These are phyloP conservation scores for Penicillium palitans DNA, from an alignment of 2,329 filamentous ascomycete genomes.

Conservation along the genomic window DNA sequence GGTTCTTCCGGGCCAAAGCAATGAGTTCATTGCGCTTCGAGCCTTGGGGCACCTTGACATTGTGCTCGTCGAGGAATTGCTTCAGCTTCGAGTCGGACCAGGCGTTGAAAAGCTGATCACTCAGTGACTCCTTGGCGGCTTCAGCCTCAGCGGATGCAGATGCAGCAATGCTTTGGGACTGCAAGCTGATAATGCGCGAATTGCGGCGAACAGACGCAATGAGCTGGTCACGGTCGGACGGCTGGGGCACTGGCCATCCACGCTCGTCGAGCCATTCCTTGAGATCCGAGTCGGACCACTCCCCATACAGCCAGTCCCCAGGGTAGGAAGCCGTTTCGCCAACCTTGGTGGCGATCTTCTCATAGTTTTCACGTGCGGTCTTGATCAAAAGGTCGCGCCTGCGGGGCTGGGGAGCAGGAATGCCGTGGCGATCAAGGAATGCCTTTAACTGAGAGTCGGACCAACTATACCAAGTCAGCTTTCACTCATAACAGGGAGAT, in stretches of 20 bases:
- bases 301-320: constrained; percentile 88
- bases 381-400: constrained; percentile 79
- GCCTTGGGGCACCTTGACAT: constrained; percentile 85
- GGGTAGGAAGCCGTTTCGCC: constrained; percentile 84
- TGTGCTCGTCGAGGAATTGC: constrained; percentile 88
- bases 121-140: constrained; percentile 70
- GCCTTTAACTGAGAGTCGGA: constrained; percentile 89
- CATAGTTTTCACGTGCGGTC: constrained; percentile 77
- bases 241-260: constrained; percentile 83
- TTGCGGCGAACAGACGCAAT: constrained; percentile 89
- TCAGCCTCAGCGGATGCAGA: constrained; percentile 66
- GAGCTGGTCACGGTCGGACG: constrained; percentile 78
- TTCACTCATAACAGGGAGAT: neutral
- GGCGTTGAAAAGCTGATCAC: constrained; percentile 79
- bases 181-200: constrained; percentile 74
- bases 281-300: constrained; percentile 89
- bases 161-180: constrained; percentile 61
- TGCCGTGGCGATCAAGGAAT: constrained; percentile 84
- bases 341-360: constrained; percentile 69
- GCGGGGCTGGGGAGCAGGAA: constrained; percentile 84
- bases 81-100: constrained; percentile 92
- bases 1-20: constrained; percentile 85
- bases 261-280: constrained; percentile 91
- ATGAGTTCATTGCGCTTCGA: constrained; percentile 87
- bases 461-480: constrained; percentile 60